These are phyloP conservation scores for Aspergillus carlsbadensis DNA, from an alignment of 495 filamentous ascomycete genomes.

Conservation along the genomic window DNA sequence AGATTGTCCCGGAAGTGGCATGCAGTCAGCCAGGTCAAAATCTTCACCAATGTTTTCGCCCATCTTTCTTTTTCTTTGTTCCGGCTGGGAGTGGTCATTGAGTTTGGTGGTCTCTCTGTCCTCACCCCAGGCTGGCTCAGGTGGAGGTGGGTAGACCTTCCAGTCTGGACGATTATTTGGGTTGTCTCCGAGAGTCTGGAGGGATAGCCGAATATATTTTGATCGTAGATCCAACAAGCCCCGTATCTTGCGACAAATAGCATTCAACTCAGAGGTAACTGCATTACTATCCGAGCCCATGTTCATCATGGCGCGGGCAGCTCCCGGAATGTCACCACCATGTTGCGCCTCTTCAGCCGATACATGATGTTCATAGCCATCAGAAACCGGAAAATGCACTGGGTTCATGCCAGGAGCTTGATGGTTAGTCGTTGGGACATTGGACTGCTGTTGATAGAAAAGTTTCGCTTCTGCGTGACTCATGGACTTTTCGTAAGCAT, in stretches of 20 bases:
- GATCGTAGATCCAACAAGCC: slow-evolving; percentile 79
- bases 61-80: slow-evolving; percentile 68
- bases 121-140: slow-evolving; percentile 85
- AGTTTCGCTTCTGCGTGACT: slow-evolving; percentile 89
- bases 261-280: slow-evolving; percentile 75
- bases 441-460: slow-evolving; percentile 88
- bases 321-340: slow-evolving; percentile 11
- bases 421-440: background rate
- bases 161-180: slow-evolving; percentile 82
- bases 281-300: slow-evolving; percentile 38
- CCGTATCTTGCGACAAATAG: slow-evolving; percentile 85
- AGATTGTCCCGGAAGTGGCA: slow-evolving; percentile 66
- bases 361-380: background rate
- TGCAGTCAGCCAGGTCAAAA: slow-evolving; percentile 75
- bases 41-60: slow-evolving; percentile 90
- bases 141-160: slow-evolving; percentile 87
- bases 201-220: slow-evolving; percentile 85
- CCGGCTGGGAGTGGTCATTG: slow-evolving; percentile 6
- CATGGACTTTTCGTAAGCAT: slow-evolving; percentile 85
- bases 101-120: slow-evolving; percentile 49
- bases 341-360: background rate
- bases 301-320: slow-evolving; percentile 16
- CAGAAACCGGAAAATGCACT: background rate
- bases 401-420: background rate
- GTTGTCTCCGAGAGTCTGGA: slow-evolving; percentile 77